Conservation (phyloP, 1,284 basidiomycete genomes). For the Mycena citricolor region DNA sequence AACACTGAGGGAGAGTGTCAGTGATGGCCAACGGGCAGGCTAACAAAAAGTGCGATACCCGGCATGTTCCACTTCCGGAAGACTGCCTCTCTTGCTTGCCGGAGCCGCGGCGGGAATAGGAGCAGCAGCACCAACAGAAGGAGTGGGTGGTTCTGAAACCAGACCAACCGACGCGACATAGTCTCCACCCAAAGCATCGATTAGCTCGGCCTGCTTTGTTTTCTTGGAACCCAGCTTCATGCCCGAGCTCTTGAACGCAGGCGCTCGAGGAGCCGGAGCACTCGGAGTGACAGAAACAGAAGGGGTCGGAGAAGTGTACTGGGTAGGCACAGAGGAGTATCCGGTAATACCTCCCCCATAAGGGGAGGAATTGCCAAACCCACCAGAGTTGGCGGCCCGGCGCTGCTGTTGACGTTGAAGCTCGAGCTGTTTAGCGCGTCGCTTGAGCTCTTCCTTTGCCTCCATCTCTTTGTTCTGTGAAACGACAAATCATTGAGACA, state of each 20-base stretch:
- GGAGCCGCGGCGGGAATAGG: conserved; percentile 39
- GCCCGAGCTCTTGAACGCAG: conserved; percentile 91
- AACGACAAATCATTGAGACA: neutral
- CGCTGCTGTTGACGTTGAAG: conserved; percentile 93
- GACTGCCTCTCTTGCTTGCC: conserved; percentile 48
- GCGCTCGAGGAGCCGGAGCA: conserved; percentile 54
- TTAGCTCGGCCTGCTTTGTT: conserved; percentile 80
- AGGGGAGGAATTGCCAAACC: conserved; percentile 31
- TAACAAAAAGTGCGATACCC: conserved; percentile 52
- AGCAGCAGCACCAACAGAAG: conserved; percentile 45
- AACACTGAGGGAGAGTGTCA: conserved; percentile 51
- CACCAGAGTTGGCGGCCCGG: conserved; percentile 48
- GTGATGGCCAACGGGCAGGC: conserved; percentile 4
- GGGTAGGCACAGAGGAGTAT: conserved; percentile 64
- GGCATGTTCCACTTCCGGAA: conserved; percentile 79
- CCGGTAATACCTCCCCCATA: conserved; percentile 64
- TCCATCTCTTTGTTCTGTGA: conserved; percentile 96
- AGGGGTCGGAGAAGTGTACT: conserved; percentile 56
- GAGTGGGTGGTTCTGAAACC: conserved; percentile 52
- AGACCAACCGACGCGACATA: conserved; percentile 46
- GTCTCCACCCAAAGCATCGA: conserved; percentile 86
- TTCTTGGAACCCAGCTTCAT: conserved; percentile 99
- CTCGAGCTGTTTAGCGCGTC: conserved; percentile 96
- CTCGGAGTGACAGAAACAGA: conserved; percentile 39
- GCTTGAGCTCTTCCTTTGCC: conserved; percentile 98